Evolutionary conservation across 2,329 filamentous ascomycete species (phyloP), one percentile per base, ranked within the genome.

Genomic region (Penicillium sp.): DNA sequence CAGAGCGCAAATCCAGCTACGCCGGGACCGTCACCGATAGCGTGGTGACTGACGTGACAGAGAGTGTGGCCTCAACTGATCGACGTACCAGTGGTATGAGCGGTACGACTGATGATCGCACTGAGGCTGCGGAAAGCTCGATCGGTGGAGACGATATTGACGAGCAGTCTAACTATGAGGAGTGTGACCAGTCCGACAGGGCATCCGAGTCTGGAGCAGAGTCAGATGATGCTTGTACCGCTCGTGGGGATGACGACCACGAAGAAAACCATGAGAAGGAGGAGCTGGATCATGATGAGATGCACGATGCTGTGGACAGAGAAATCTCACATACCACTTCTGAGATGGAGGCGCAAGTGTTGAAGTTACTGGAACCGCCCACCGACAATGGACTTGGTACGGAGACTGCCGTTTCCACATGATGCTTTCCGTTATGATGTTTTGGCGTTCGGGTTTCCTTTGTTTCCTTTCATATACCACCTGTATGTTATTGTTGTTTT

Each of bases 41-140:
- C 49, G 65, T 76, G 59, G 65, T 68, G 29, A 58, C 49, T 70
- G 74, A 51, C 66, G 63, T 10, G 10, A 68, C 70, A 2, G 74
- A 69, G 37, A 78, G 75, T 48, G 67, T 66, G 5, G 52, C 75
- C 30, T 74, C 74, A 33, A 65, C 65, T 32, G 68, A 72, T 52
- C 69, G 70, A 51, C 69, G 69, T 39, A 63, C 68, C 12, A 78
- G 75, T 52, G 72, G 68, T 51, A 67, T 69, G 41, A 74, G 74
- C 39, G 69, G 65, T 2, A 60, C 65, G 10, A 64, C 66, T 8
- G 67, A 60, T 56, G 32, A 54, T 50, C 33, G 61, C 43, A 33
- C 56, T 54, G 59, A 64, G 20, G 55, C 49, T 23, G 62, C 62
- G 3, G 66, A 71, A 9, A 62, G 60, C 27, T 56, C 43, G 6